phyloP scores from a whole-genome alignment of 129 eudicot species.

The Oenanthe sinensis region DNA sequence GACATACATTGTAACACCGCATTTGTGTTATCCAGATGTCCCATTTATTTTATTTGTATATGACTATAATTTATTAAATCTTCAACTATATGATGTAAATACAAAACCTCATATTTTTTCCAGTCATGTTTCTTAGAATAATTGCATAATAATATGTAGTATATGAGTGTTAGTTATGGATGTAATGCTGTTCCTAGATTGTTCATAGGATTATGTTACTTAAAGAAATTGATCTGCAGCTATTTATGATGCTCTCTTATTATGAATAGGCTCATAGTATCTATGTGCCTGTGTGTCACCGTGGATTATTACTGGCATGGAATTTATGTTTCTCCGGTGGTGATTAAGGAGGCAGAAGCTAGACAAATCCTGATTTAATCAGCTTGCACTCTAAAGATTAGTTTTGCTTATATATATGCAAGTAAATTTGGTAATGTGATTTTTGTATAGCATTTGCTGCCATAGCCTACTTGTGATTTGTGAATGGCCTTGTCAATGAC shows the following conservation, averaged over 20 bases:
- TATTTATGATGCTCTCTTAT: not conserved
- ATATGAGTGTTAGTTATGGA: not conserved
- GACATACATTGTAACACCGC: not conserved
- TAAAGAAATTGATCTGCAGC: not conserved
- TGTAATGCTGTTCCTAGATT: not conserved
- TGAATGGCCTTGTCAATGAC: not conserved
- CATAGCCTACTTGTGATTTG: not conserved
- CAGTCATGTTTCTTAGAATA: not conserved
- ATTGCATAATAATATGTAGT: not conserved
- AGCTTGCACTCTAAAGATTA: not conserved
- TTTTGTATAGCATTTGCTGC: not conserved
- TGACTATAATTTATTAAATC: not conserved
- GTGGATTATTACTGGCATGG: not conserved
- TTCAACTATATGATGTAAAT: not conserved
- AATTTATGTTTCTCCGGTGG: not conserved
- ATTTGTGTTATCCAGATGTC: not conserved
- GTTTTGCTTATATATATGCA: not conserved
- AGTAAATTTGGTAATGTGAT: not conserved
- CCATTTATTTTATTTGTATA: constrained; percentile 6
- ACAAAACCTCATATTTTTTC: not conserved
- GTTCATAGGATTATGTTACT: not conserved
- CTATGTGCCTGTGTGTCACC: not conserved
- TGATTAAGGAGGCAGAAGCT: not conserved
- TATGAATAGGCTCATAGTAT: not conserved
- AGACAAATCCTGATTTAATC: not conserved